Percentiles rank a stretch among this genome's conserved stretches.
Conservation (phyloP, 768 basidiomycete genomes). For the Melanogaster broomeanus region DNA sequence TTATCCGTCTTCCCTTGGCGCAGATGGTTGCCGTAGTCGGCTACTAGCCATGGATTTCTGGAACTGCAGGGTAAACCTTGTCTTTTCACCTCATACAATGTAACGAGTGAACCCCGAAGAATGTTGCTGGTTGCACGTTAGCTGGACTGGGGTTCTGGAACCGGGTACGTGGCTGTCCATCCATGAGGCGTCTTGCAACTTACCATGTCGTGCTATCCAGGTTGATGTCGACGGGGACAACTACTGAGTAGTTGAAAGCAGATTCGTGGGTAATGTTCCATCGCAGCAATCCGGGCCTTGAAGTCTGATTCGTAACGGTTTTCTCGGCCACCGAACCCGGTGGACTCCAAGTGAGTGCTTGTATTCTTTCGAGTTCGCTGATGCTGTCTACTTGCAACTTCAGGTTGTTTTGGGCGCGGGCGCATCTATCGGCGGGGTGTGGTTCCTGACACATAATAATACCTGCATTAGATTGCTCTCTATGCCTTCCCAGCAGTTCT, state of each 20-base stretch:
- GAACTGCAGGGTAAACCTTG: constrained; percentile 81
- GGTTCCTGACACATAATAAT: constrained; percentile 18
- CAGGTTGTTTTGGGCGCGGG: constrained; percentile 91
- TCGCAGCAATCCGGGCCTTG: background rate
- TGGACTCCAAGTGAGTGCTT: constrained; percentile 75
- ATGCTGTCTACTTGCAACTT: constrained; percentile 4
- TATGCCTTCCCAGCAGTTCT: constrained; percentile 88
- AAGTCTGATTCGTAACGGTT: constrained; percentile 50
- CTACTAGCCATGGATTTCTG: constrained; percentile 97
- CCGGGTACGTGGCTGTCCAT: constrained; percentile 49
- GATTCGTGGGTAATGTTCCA: constrained; percentile 66
- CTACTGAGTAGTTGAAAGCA: constrained; percentile 97
- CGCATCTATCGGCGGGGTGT: constrained; percentile 6
- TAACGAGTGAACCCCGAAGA: constrained; percentile 46
- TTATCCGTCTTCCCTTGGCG: constrained; percentile 1
- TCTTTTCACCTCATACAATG: background rate
- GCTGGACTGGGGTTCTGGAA: constrained; percentile 99
- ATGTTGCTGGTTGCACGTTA: constrained; percentile 89
- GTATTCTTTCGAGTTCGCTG: constrained; percentile 6
- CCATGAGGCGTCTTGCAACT: background rate
- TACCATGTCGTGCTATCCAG: constrained; percentile 35
- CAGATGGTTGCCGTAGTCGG: constrained; percentile 90
- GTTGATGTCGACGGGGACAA: constrained; percentile 95
- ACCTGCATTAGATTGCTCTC: constrained; percentile 67
- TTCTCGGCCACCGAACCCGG: constrained; percentile 82